Percentiles rank a stretch among this genome's conserved stretches.
phyloP scores from a whole-genome alignment of 2,329 filamentous ascomycete species.

The Lachnum nothofagi region DNA sequence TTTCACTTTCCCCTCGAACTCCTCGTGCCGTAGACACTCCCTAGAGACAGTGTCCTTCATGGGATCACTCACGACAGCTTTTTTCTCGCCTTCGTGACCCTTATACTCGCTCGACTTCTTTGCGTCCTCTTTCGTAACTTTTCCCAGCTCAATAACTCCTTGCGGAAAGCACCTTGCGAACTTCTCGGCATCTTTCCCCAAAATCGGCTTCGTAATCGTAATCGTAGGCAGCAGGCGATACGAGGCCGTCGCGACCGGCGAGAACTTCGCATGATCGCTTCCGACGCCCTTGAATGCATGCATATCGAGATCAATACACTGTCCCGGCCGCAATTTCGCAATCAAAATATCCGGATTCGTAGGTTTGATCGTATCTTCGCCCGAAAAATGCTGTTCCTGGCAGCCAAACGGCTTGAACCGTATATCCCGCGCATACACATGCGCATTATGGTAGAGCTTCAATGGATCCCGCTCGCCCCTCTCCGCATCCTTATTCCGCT shows the following conservation, averaged over 20 bases:
- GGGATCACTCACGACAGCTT: constrained; percentile 80
- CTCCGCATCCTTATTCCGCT: constrained; percentile 67
- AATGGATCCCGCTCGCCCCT: constrained; percentile 72
- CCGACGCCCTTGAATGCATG: constrained; percentile 95
- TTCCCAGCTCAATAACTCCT: constrained; percentile 79
- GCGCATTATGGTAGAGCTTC: constrained; percentile 80
- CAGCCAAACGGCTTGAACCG: constrained; percentile 70
- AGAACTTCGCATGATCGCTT: constrained; percentile 94
- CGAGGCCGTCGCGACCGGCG: constrained; percentile 87
- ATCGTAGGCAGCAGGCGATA: constrained; percentile 90
- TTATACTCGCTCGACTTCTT: constrained; percentile 60
- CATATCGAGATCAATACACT: constrained; percentile 79
- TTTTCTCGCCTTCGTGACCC: constrained; percentile 70
- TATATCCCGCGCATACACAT: constrained; percentile 75
- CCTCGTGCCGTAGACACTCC: constrained; percentile 83
- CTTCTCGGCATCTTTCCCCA: constrained; percentile 81
- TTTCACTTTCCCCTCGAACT: constrained; percentile 94
- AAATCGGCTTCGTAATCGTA: constrained; percentile 73
- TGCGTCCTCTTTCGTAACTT: constrained; percentile 64
- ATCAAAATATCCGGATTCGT: constrained; percentile 90
- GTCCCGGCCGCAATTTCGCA: constrained; percentile 86
- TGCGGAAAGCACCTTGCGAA: constrained; percentile 84
- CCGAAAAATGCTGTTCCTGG: constrained; percentile 64
- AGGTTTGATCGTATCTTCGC: constrained; percentile 63
- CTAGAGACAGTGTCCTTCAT: constrained; percentile 95